These are phyloP conservation scores for Odontarrhena argentea DNA, from an alignment of 345 rosid genomes.

Conservation along the genomic window DNA sequence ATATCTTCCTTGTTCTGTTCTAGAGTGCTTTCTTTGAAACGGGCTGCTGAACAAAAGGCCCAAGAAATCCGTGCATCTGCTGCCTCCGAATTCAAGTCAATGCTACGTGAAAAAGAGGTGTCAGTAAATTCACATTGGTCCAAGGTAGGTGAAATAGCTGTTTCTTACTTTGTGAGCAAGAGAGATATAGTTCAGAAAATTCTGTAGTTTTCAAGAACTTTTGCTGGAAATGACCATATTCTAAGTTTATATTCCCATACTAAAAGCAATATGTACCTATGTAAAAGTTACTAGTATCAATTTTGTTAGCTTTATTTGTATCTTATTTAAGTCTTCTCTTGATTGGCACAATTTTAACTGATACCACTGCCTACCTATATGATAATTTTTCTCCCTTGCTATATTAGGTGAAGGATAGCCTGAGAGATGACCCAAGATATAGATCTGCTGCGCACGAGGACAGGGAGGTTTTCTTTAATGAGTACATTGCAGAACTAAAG, in stretches of 20 bases:
- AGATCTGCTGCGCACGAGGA: slow-evolving; percentile 75
- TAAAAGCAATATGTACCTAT: neutral
- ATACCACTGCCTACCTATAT: slow-evolving; percentile 12
- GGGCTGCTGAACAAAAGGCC: slow-evolving; percentile 74
- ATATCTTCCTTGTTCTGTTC: slow-evolving; percentile 25
- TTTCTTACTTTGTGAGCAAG: slow-evolving; percentile 16
- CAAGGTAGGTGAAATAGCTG: slow-evolving; percentile 56
- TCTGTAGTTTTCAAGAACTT: slow-evolving; percentile 10
- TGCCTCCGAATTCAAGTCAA: slow-evolving; percentile 72
- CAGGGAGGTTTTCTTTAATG: slow-evolving; percentile 77
- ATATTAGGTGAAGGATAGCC: slow-evolving; percentile 76
- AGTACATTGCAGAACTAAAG: slow-evolving; percentile 75
- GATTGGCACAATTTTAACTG: neutral
- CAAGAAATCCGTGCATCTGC: slow-evolving; percentile 70
- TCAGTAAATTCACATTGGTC: slow-evolving; percentile 80
- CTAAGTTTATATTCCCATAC: slow-evolving; percentile 3
- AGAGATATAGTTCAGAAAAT: neutral
- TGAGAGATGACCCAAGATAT: slow-evolving; percentile 88
- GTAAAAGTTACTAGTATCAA: neutral
- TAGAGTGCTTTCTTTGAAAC: slow-evolving; percentile 79
- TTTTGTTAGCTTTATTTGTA: neutral
- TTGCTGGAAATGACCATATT: slow-evolving; percentile 17
- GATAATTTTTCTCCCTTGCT: slow-evolving; percentile 18
- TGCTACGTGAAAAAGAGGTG: slow-evolving; percentile 81
- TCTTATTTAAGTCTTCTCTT: neutral